phyloP scores from a whole-genome alignment of 73 alveolate genomes.

The Uronychia setigera region DNA sequence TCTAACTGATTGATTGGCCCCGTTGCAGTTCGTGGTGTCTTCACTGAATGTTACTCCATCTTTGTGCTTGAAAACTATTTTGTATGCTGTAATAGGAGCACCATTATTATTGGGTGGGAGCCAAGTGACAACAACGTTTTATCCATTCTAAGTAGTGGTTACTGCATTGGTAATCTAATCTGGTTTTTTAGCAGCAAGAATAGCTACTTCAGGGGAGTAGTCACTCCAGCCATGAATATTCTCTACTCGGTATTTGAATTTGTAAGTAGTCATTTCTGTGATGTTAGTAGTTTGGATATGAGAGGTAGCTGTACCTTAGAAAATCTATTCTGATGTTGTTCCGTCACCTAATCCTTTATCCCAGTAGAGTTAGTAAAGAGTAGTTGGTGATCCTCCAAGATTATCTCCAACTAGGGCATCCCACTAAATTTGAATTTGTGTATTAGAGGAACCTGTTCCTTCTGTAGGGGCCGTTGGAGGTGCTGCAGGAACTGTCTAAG shows the following conservation, averaged over 20 bases:
- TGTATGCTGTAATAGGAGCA: conserved; percentile 22
- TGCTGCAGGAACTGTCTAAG: neutral
- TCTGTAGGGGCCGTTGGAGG: conserved; percentile 29
- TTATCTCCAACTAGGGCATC: conserved; percentile 13
- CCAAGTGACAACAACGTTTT: neutral
- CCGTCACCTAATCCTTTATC: conserved; percentile 21
- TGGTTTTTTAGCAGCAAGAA: neutral
- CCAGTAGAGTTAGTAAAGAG: conserved; percentile 23
- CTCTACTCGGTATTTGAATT: conserved; percentile 29
- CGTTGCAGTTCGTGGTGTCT: conserved; percentile 26
- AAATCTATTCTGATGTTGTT: neutral
- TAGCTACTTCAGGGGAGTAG: conserved; percentile 8
- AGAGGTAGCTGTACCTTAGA: neutral
- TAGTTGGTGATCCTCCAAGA: conserved; percentile 43
- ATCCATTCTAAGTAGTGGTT: neutral
- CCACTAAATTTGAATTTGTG: conserved; percentile 26
- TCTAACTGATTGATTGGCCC: neutral
- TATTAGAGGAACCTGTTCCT: conserved; percentile 44
- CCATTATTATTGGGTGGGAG: neutral
- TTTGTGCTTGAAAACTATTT: conserved; percentile 8
- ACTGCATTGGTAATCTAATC: conserved; percentile 16
- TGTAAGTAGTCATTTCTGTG: conserved; percentile 21
- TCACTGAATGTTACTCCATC: neutral
- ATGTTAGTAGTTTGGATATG: conserved; percentile 1
- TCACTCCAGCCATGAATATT: conserved; percentile 44